Evolutionary conservation across 108 stramenopile species (phyloP), one percentile per base, ranked within the genome.

Genomic region (Nannochloropsis oceanica): DNA sequence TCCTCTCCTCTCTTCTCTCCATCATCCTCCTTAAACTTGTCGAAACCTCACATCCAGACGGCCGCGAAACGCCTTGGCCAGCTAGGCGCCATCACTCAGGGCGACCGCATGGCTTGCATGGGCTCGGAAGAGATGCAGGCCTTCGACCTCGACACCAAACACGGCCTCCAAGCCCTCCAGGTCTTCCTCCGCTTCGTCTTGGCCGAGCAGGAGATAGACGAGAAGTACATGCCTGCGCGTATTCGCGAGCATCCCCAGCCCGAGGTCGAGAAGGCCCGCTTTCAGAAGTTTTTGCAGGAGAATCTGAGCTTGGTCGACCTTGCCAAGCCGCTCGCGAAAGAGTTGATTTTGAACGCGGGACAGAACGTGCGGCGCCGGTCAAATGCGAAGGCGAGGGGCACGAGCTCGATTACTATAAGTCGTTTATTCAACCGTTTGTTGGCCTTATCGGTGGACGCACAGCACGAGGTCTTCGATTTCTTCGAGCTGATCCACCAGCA

Each of bases 1-100:
- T 34, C 34, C 34, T 34, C 5, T 34, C 34, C 34, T 5, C 34
- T 5, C 34, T 34, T 34, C 34, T 34, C 5, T 34, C 34, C 2
- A 34, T 34, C 34, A 5, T 34, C 34, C 5, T 34, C 5, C 1
- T 3, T 34, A 5, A 34, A 1, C 5, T 34, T 34, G 34, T 5
- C 34, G 34, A 34, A 34, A 1, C 1, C 34, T 5, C 34, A 34
- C 59, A 2, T n/a, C 59, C n/a, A 73, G 59, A 73, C 94, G 11
- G 94, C 93, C 34, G 88, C 91, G 14, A 93, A 93, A 86, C 89
- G 94, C n/a, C 90, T 93, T 84, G 92, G 87, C 20, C 84, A 83
- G 46, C 90, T 94, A 22, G 94, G 94, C 12, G 94, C 94, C 0
- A 89, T 94, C 11, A 93, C 94, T 22, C 92, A 94, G 86, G 94